A percentile compares a stretch with the other conserved stretches of the same genome.
Conservation (phyloP, 2,329 filamentous ascomycete genomes). For the Aspergillus chevalieri region DNA sequence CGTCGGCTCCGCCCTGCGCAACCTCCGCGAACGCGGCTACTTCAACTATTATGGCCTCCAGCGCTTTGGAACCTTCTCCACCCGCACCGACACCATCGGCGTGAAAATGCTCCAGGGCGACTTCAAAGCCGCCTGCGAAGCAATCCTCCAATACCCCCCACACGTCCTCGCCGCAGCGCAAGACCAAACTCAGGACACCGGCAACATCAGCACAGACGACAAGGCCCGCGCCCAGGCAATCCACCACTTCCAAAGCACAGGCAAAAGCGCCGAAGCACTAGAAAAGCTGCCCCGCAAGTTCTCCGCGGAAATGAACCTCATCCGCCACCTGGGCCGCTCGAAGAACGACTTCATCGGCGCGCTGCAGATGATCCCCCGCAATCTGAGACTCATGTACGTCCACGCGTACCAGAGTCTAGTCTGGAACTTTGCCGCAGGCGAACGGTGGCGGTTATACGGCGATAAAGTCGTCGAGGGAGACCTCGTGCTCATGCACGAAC, state of each 20-base stretch:
- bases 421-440: constrained; percentile 81
- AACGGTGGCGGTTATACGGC: constrained; percentile 72
- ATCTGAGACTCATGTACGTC: constrained; percentile 86
- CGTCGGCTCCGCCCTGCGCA: constrained; percentile 55
- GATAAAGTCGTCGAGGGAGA: constrained; percentile 74
- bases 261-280: constrained; percentile 56
- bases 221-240: constrained; percentile 72
- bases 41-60: constrained; percentile 99
- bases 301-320: constrained; percentile 69
- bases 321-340: constrained; percentile 61
- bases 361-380: constrained; percentile 70
- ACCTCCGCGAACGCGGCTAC: constrained; percentile 70
- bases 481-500: constrained; percentile 63
- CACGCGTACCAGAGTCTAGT: constrained; percentile 94
- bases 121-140: constrained; percentile 71
- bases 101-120: constrained; percentile 76
- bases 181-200: constrained; percentile 31
- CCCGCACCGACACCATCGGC: constrained; percentile 79
- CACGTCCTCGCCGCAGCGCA: constrained; percentile 54
- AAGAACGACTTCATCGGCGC: constrained; percentile 73
- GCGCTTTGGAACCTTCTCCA: constrained; percentile 82
- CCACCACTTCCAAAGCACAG: constrained; percentile 61
- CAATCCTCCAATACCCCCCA: constrained; percentile 67
- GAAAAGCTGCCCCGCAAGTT: constrained; percentile 71
- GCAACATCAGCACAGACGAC: constrained; percentile 66